phyloP scores from a whole-genome alignment of 129 eudicot genomes.

The Logfia minima region DNA sequence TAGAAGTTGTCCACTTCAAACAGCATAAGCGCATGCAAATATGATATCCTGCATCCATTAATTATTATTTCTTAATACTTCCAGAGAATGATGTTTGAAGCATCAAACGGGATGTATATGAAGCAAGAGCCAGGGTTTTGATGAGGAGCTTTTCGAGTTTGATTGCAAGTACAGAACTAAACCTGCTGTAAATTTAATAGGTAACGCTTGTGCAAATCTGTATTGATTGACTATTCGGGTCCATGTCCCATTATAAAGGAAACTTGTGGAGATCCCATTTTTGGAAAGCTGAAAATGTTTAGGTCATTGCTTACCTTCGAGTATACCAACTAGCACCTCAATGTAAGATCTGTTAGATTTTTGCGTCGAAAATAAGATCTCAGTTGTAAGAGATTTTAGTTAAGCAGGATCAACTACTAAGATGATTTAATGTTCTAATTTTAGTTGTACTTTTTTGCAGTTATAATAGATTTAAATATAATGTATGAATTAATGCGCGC shows the following conservation, averaged over 20 bases:
- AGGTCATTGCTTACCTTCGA: constrained; percentile 24
- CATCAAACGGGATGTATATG: constrained; percentile 31
- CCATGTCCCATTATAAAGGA: constrained; percentile 18
- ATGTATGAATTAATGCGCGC: not conserved
- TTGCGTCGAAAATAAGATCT: not conserved
- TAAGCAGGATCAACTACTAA: not conserved
- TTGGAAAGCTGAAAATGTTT: constrained; percentile 24
- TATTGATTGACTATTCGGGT: constrained; percentile 20
- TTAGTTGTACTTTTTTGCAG: not conserved
- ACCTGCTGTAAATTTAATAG: constrained; percentile 35
- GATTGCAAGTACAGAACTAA: constrained; percentile 33
- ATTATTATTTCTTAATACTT: constrained; percentile 2
- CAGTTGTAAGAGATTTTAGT: constrained; percentile 2
- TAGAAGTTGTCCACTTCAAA: not conserved
- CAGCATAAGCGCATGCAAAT: not conserved
- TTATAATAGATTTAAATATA: not conserved
- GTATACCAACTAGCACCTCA: constrained; percentile 16
- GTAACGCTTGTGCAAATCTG: constrained; percentile 15
- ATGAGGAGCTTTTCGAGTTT: constrained; percentile 14
- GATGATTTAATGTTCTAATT: not conserved
- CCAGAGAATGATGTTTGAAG: constrained; percentile 37
- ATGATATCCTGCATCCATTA: not conserved
- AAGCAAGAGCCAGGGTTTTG: constrained; percentile 42
- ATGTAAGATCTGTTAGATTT: not conserved
- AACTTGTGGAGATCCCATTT: constrained; percentile 25